Evolutionary conservation across 2,329 filamentous ascomycete species (phyloP).

Genomic region (Sporothrix inflata): DNA sequence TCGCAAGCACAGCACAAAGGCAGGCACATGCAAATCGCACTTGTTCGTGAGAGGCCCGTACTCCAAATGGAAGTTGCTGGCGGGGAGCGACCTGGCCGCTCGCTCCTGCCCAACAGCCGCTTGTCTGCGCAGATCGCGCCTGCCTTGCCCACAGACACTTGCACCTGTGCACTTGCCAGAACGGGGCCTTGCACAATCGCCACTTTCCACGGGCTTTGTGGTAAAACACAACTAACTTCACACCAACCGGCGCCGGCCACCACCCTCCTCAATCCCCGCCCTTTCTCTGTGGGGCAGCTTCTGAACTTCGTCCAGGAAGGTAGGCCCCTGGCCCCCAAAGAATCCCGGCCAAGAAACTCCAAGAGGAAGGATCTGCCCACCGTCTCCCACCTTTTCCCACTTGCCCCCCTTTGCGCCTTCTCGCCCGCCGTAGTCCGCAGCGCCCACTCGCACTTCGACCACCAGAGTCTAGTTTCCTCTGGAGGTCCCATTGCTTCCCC

Average conservation of each 20-base stretch:
- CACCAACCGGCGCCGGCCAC: neutral
- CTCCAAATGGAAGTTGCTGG: too few species aligned
- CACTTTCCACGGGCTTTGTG: neutral
- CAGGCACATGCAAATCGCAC: neutral
- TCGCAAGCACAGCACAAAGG: neutral
- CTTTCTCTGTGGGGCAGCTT: constrained; percentile 13
- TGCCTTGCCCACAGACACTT: neutral
- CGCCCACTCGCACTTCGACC: neutral
- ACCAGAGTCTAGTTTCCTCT: neutral
- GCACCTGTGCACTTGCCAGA: constrained; percentile 19
- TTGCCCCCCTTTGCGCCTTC: too few species aligned
- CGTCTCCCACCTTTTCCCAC: neutral
- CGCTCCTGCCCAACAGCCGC: constrained; percentile 3
- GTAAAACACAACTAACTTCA: neutral
- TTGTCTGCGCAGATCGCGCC: neutral
- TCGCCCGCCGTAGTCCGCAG: constrained; percentile 2
- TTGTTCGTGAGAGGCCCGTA: too few species aligned
- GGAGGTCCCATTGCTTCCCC: neutral
- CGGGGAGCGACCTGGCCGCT: neutral
- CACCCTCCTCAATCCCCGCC: neutral
- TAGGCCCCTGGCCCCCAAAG: neutral
- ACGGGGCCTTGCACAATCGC: neutral
- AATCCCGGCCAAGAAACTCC: neutral
- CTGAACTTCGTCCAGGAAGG: neutral
- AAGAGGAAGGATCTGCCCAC: constrained; percentile 16